Conservation (phyloP, 805 yeast genomes). For the Kodamaea neixiangensis region DNA sequence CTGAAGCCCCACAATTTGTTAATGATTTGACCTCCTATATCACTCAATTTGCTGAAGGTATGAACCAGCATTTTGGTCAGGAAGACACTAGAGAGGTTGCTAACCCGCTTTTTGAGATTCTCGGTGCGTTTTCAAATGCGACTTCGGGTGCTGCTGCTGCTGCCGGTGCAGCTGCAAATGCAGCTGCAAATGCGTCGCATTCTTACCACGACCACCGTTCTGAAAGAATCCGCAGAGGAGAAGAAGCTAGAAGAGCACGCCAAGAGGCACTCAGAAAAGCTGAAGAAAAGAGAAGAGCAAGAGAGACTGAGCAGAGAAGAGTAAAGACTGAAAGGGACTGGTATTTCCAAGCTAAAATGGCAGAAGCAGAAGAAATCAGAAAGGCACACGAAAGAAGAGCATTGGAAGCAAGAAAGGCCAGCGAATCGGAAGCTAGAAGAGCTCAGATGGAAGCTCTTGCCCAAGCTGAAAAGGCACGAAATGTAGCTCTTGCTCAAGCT, state of each 20-base stretch:
- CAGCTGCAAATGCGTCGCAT: background rate
- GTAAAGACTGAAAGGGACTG: conserved; percentile 8
- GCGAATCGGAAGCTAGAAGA: background rate
- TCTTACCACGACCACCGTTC: background rate
- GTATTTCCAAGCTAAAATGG: background rate
- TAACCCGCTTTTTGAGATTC: background rate
- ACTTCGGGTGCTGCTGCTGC: background rate
- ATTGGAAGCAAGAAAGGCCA: background rate
- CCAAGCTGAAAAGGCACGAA: background rate
- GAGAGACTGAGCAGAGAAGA: conserved; percentile 6
- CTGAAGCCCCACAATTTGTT: background rate
- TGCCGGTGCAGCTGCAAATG: background rate
- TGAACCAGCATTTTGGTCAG: conserved; percentile 7
- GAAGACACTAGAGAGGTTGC: background rate
- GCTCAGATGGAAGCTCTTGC: background rate
- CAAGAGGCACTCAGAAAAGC: conserved; percentile 7
- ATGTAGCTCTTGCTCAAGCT: background rate
- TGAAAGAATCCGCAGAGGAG: conserved; percentile 1
- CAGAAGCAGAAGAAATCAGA: conserved; percentile 2
- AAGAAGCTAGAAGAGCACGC: conserved; percentile 12
- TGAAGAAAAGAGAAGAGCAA: conserved; percentile 10
- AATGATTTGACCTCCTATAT: conserved; percentile 7
- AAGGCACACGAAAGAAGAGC: background rate
- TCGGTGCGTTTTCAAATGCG: background rate
- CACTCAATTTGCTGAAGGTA: background rate